Evolutionary conservation across 495 filamentous ascomycete species (phyloP).

Genomic region (Trichoderma virens): DNA sequence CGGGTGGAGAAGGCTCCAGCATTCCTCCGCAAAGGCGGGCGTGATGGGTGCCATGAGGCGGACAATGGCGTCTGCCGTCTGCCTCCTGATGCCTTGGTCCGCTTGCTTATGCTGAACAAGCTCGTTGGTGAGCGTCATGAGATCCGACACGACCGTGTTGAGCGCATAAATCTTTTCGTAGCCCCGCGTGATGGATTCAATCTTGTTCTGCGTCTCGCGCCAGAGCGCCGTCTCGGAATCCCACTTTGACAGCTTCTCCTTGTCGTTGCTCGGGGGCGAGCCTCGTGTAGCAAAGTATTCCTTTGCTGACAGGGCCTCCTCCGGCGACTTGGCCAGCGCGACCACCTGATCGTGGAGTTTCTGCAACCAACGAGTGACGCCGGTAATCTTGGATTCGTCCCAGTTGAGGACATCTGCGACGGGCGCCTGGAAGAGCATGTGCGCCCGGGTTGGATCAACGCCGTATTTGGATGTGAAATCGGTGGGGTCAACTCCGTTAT

Average conservation of each 20-base stretch:
- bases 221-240: constrained; percentile 52
- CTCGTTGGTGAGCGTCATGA: constrained; percentile 70
- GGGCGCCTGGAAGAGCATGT: constrained; percentile 81
- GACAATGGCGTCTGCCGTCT: constrained; percentile 43
- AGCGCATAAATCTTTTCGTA: constrained; percentile 62
- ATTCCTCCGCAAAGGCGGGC: constrained; percentile 71
- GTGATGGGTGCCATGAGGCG: constrained; percentile 69
- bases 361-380: constrained; percentile 70
- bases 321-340: constrained; percentile 19
- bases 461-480: constrained; percentile 63
- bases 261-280: constrained; percentile 13
- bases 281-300: constrained; percentile 23
- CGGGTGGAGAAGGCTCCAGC: constrained; percentile 54
- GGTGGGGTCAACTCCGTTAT: constrained; percentile 84
- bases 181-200: constrained; percentile 56
- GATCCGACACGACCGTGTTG: constrained; percentile 74
- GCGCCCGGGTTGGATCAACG: constrained; percentile 75
- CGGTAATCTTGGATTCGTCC: constrained; percentile 77
- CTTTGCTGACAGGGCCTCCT: constrained; percentile 9
- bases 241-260: constrained; percentile 20
- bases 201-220: constrained; percentile 56
- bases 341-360: constrained; percentile 54
- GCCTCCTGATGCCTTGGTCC: constrained; percentile 20
- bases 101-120: constrained; percentile 31
- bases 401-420: constrained; percentile 77